Conservation (phyloP, 495 filamentous ascomycete species). For the Penicillium soppii region DNA sequence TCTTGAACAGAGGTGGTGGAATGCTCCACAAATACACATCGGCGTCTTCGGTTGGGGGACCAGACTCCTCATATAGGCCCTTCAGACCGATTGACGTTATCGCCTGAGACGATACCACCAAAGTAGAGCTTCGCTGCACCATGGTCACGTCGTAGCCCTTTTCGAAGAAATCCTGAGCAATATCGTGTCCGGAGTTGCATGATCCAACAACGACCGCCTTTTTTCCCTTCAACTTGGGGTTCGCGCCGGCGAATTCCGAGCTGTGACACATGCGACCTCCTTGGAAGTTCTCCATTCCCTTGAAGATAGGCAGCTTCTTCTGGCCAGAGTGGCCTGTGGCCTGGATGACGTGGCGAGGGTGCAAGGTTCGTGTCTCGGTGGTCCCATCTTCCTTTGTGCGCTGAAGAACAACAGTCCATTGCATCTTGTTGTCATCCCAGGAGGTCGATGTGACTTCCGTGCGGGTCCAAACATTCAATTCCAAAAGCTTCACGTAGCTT, state of each 20-base stretch:
- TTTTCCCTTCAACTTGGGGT: slow-evolving; percentile 49
- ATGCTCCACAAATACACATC: slow-evolving; percentile 58
- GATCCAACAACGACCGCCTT: slow-evolving; percentile 75
- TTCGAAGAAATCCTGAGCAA: slow-evolving; percentile 78
- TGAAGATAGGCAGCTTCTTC: slow-evolving; percentile 61
- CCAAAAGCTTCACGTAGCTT: slow-evolving; percentile 67
- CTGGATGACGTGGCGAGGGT: slow-evolving; percentile 67
- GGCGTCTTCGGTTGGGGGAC: slow-evolving; percentile 55
- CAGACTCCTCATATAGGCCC: slow-evolving; percentile 62
- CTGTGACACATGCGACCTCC: slow-evolving; percentile 62
- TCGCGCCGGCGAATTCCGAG: slow-evolving; percentile 63
- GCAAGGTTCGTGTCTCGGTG: slow-evolving; percentile 53
- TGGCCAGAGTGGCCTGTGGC: slow-evolving; percentile 74
- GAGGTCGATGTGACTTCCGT: slow-evolving; percentile 50
- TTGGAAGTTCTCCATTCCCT: slow-evolving; percentile 59
- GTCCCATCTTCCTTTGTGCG: slow-evolving; percentile 49
- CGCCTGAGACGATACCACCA: slow-evolving; percentile 59
- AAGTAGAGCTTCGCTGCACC: slow-evolving; percentile 74
- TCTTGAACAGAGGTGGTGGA: slow-evolving; percentile 58
- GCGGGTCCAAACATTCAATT: slow-evolving; percentile 73
- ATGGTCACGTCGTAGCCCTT: slow-evolving; percentile 84
- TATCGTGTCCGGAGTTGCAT: slow-evolving; percentile 82
- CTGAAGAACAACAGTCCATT: slow-evolving; percentile 62
- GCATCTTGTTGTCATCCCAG: slow-evolving; percentile 53
- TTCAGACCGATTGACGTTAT: slow-evolving; percentile 53